These are phyloP conservation scores for Candida sakaeoensis DNA, from an alignment of 805 yeast genomes.

Conservation along the genomic window DNA sequence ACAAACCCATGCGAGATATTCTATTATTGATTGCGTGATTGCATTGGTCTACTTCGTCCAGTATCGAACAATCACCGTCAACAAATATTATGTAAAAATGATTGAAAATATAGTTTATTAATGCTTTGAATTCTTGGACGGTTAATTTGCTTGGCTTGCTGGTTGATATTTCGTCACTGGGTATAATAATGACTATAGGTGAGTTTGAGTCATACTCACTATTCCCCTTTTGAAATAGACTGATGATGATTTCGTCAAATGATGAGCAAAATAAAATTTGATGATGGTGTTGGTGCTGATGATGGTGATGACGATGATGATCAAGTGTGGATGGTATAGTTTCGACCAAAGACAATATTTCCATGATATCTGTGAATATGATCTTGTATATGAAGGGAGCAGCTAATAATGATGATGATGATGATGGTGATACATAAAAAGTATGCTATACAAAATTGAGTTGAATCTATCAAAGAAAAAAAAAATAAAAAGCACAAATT, in stretches of 20 bases:
- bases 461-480: no score
- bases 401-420: not conserved
- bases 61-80: not conserved
- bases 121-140: slow-evolving; percentile 25
- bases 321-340: not conserved
- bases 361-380: slow-evolving; percentile 3
- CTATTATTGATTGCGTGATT: slow-evolving; percentile 25
- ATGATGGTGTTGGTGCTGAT: not conserved
- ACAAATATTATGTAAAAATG: slow-evolving; percentile 25
- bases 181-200: slow-evolving; percentile 27
- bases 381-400: not conserved
- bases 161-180: slow-evolving; percentile 5
- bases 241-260: not conserved
- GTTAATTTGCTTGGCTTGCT: slow-evolving; percentile 20
- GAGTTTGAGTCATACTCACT: slow-evolving; percentile 30
- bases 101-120: slow-evolving; percentile 33
- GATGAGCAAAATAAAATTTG: not conserved
- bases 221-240: slow-evolving; percentile 29
- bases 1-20: slow-evolving; percentile 37
- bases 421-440: not conserved
- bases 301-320: not conserved
- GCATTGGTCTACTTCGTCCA: slow-evolving; percentile 16
- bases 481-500: no score
- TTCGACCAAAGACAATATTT: slow-evolving; percentile 6
- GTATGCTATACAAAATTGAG: no score